A percentile compares a stretch with the other conserved stretches of the same genome.
phyloP scores from a whole-genome alignment of 371 early-diverging fungal species.

The Apophysomyces trapeziformis region DNA sequence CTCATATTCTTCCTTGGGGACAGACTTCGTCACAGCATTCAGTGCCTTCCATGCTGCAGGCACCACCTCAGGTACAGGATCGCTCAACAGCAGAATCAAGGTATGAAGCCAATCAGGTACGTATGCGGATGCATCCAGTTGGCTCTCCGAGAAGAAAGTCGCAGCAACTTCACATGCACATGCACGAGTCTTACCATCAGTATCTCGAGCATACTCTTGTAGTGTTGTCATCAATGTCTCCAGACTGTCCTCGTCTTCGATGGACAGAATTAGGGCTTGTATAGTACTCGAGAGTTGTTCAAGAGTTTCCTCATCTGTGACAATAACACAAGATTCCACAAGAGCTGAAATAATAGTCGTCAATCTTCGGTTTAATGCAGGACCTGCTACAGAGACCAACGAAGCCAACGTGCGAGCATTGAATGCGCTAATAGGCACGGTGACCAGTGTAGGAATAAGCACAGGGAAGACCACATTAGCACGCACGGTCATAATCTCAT shows the following conservation, averaged over 20 bases:
- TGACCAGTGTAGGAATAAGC: constrained; percentile 89
- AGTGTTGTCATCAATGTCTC: constrained; percentile 71
- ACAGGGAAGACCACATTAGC: constrained; percentile 96
- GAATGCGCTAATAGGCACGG: constrained; percentile 87
- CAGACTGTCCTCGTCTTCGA: constrained; percentile 82
- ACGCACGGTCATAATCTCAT: constrained; percentile 95
- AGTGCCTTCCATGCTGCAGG: constrained; percentile 80
- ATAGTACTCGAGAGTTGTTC: constrained; percentile 73
- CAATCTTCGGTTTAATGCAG: constrained; percentile 83
- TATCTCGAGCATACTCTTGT: constrained; percentile 67
- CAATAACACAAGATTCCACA: constrained; percentile 68
- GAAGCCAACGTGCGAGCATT: constrained; percentile 92
- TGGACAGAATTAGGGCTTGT: constrained; percentile 65
- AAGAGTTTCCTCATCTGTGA: constrained; percentile 71
- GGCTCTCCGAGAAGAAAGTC: constrained; percentile 73
- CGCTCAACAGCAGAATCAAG: constrained; percentile 73
- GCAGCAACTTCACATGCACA: constrained; percentile 65
- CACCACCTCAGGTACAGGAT: constrained; percentile 62
- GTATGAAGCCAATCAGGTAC: constrained; percentile 84
- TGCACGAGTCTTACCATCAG: constrained; percentile 55
- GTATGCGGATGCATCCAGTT: constrained; percentile 70
- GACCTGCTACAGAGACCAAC: constrained; percentile 91
- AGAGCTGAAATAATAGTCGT: constrained; percentile 80
- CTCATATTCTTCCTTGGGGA: constrained; percentile 83
- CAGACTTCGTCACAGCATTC: constrained; percentile 76